Percentiles rank a stretch among this genome's conserved stretches.
phyloP scores from a whole-genome alignment of 1,284 basidiomycete genomes.

The Thecaphora thlaspeos region DNA sequence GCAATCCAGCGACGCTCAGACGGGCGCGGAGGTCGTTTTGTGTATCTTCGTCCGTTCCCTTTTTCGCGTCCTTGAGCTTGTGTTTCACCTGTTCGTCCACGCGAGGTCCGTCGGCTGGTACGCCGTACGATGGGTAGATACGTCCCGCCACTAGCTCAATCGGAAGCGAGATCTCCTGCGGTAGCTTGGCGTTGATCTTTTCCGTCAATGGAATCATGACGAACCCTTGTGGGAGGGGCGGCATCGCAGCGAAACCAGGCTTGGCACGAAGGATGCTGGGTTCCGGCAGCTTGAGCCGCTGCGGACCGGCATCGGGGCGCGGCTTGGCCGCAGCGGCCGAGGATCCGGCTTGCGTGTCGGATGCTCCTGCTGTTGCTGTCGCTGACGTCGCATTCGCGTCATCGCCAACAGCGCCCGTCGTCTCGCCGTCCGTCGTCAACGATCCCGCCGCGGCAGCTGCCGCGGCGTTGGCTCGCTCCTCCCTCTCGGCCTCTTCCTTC shows the following conservation, averaged over 20 bases:
- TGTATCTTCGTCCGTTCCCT: conserved; percentile 28
- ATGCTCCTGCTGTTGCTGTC: too few relatives aligned
- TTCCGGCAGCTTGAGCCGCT: conserved; percentile 12
- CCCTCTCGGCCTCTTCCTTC: neutral
- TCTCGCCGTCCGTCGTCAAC: too few relatives aligned
- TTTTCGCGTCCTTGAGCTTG: conserved; percentile 7
- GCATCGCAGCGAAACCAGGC: conserved; percentile 27
- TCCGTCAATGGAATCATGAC: conserved; percentile 31
- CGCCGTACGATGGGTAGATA: conserved; percentile 28
- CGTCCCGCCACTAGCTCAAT: conserved; percentile 22
- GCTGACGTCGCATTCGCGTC: too few relatives aligned
- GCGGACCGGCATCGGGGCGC: too few relatives aligned
- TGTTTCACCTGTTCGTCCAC: conserved; percentile 25
- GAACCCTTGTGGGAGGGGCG: conserved; percentile 25
- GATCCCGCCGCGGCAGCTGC: too few relatives aligned
- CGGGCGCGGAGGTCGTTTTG: conserved; percentile 24
- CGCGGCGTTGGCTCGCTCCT: too few relatives aligned
- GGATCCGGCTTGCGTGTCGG: too few relatives aligned
- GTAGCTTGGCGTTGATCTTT: conserved; percentile 12
- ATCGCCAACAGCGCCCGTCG: too few relatives aligned
- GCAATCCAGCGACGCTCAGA: conserved; percentile 21
- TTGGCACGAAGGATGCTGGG: conserved; percentile 19
- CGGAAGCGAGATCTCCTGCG: conserved; percentile 18
- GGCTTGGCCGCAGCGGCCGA: too few relatives aligned
- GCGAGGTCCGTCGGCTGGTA: conserved; percentile 29